Percentiles rank a stretch among this genome's conserved stretches.
These are phyloP conservation scores for Trametes hirsuta DNA, from an alignment of 1,284 basidiomycete genomes.

Conservation along the genomic window DNA sequence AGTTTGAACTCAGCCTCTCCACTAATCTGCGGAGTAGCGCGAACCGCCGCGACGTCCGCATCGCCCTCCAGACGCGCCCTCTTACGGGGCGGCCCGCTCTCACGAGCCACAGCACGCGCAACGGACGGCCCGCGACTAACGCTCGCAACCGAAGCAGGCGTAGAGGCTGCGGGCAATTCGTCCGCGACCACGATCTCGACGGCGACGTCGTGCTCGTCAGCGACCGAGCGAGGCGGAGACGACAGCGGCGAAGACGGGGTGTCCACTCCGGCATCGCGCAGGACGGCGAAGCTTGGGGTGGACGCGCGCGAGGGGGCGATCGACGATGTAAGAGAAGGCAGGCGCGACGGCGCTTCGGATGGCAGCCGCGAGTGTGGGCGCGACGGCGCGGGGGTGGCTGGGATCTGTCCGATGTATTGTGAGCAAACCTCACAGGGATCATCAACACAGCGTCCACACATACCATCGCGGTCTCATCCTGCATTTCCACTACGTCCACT, in stretches of 20 bases:
- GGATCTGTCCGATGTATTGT: too few relatives aligned
- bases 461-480: background rate
- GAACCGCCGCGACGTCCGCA: background rate
- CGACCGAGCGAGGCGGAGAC: conserved; percentile 15
- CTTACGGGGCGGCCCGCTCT: conserved; percentile 13
- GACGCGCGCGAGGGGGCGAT: background rate
- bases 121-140: background rate
- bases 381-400: background rate
- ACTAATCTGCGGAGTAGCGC: background rate
- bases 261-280: background rate
- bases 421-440: too few relatives aligned
- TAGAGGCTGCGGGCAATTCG: background rate
- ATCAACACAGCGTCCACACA: too few relatives aligned
- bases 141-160: background rate
- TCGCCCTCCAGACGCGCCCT: conserved; percentile 8
- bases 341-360: background rate
- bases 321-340: background rate
- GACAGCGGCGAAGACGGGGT: conserved; percentile 22
- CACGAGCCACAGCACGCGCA: background rate
- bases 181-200: background rate
- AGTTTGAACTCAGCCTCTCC: background rate
- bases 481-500: background rate
- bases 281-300: background rate
- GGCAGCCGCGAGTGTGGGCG: background rate
- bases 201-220: conserved; percentile 4